These are phyloP conservation scores for Lecanosticta acicola DNA, from an alignment of 2,329 filamentous ascomycete species.

Conservation along the genomic window DNA sequence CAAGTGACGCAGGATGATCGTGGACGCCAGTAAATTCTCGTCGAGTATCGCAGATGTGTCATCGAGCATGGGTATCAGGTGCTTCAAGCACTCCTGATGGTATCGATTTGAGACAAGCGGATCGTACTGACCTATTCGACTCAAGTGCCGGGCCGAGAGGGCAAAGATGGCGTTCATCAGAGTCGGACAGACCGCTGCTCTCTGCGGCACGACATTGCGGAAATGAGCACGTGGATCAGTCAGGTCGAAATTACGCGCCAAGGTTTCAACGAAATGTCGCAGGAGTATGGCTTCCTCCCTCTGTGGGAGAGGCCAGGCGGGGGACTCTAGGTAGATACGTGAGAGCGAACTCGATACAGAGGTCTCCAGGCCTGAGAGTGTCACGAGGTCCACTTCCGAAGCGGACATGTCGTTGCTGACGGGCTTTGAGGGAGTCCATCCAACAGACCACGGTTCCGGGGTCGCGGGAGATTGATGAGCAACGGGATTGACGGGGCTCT, in stretches of 20 bases:
- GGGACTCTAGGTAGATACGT: conserved; percentile 27
- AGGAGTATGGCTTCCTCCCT: conserved; percentile 30
- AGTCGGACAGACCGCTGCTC: conserved; percentile 47
- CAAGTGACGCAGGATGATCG: conserved; percentile 52
- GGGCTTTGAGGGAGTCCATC: conserved; percentile 17
- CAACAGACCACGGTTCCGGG: conserved; percentile 20
- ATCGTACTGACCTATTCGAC: conserved; percentile 46
- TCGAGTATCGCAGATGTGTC: conserved; percentile 40
- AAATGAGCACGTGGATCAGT: conserved; percentile 44
- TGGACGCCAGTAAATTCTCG: conserved; percentile 51
- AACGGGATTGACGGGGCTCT: conserved; percentile 5
- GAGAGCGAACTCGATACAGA: conserved; percentile 22
- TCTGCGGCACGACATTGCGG: conserved; percentile 49
- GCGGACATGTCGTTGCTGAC: conserved; percentile 9
- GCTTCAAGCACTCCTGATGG: conserved; percentile 49
- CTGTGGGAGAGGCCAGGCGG: conserved; percentile 29
- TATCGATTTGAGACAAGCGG: conserved; percentile 49
- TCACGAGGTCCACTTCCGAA: conserved; percentile 9
- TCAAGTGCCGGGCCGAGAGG: conserved; percentile 51
- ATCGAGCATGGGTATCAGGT: conserved; percentile 46
- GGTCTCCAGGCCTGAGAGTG: conserved; percentile 16
- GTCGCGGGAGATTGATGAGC: conserved; percentile 6
- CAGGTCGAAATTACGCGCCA: conserved; percentile 30
- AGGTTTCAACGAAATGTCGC: conserved; percentile 29
- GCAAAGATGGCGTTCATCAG: conserved; percentile 55